A percentile compares a stretch with the other conserved stretches of the same genome.
phyloP scores from a whole-genome alignment of 495 filamentous ascomycete genomes.

The Neurospora sp. region DNA sequence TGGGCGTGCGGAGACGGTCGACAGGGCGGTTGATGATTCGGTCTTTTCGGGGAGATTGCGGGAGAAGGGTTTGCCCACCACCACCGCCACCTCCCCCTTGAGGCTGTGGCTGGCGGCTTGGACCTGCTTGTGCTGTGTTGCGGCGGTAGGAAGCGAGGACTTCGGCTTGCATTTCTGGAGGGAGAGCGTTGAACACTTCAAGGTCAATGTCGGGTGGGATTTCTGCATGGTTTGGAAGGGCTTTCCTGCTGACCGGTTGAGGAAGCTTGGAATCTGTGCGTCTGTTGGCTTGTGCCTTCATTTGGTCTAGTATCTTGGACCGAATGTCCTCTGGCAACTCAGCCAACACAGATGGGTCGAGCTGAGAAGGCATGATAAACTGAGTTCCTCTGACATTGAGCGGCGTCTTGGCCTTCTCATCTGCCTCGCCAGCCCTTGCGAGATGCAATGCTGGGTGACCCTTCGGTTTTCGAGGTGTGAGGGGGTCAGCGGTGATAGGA shows the following conservation, averaged over 20 bases:
- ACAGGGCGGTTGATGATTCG: slow-evolving; percentile 28
- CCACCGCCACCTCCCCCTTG: slow-evolving; percentile 3
- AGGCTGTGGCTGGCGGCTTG: slow-evolving; percentile 11
- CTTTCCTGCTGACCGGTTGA: neutral
- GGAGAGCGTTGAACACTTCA: slow-evolving; percentile 65
- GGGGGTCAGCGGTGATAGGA: slow-evolving; percentile 32
- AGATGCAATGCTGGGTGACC: slow-evolving; percentile 45
- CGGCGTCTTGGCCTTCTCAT: slow-evolving; percentile 49
- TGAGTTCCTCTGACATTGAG: slow-evolving; percentile 77
- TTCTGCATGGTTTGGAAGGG: neutral
- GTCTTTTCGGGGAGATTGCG: slow-evolving; percentile 49
- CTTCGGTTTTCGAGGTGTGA: slow-evolving; percentile 59
- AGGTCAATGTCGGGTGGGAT: slow-evolving; percentile 53
- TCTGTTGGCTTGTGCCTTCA: slow-evolving; percentile 6
- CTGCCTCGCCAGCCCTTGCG: slow-evolving; percentile 42
- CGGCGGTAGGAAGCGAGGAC: slow-evolving; percentile 56
- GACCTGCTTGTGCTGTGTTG: neutral
- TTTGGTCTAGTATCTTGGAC: slow-evolving; percentile 49
- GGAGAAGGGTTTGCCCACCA: slow-evolving; percentile 33
- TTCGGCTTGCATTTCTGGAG: slow-evolving; percentile 74
- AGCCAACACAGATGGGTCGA: slow-evolving; percentile 63
- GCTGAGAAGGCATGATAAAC: slow-evolving; percentile 73
- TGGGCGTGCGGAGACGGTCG: slow-evolving; percentile 28
- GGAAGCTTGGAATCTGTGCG: slow-evolving; percentile 6
- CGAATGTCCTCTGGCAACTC: slow-evolving; percentile 75